Percentiles rank a stretch among this genome's conserved stretches.
These are phyloP conservation scores for Fagopyrum esculentum DNA, from an alignment of 148 eudicot genomes.

Conservation along the genomic window DNA sequence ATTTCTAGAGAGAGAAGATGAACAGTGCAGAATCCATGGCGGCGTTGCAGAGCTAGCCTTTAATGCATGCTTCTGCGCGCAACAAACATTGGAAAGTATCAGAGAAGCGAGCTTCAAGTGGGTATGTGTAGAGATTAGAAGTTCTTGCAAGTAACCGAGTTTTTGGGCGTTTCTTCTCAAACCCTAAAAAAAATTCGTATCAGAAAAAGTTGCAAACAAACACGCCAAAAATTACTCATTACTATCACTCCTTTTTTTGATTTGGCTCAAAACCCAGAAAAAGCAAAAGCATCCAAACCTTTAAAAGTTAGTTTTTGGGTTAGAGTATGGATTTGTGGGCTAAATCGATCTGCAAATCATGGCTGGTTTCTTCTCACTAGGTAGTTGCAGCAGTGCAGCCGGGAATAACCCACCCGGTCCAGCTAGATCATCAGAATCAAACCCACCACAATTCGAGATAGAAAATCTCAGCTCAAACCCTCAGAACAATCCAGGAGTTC, in stretches of 20 bases:
- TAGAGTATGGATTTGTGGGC: slow-evolving; percentile 24
- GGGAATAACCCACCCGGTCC: slow-evolving; percentile 15
- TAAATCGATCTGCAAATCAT: slow-evolving; percentile 23
- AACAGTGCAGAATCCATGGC: slow-evolving; percentile 43
- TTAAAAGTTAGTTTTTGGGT: slow-evolving; percentile 14
- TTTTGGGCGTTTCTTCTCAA: background rate
- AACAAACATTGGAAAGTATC: slow-evolving; percentile 2
- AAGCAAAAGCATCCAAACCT: slow-evolving; percentile 4
- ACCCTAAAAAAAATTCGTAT: background rate
- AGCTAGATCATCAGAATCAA: background rate
- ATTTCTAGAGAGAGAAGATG: slow-evolving; percentile 12
- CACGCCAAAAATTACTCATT: background rate
- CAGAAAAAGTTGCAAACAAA: background rate
- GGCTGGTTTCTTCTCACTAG: slow-evolving; percentile 74
- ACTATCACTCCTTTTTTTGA: background rate
- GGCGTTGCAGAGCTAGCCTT: slow-evolving; percentile 86
- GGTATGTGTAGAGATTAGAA: no score
- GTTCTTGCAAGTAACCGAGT: background rate
- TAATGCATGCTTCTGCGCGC: slow-evolving; percentile 50
- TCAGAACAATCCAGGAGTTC: slow-evolving; percentile 14
- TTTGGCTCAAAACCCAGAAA: slow-evolving; percentile 11
- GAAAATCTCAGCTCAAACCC: slow-evolving; percentile 5
- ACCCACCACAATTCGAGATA: slow-evolving; percentile 12
- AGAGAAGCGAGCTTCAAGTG: no score
- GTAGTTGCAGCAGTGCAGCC: slow-evolving; percentile 18